Evolutionary conservation across 164 flowering plant species (phyloP), one percentile per base, ranked within the genome.

Genomic region (Brasenia schreberi): DNA sequence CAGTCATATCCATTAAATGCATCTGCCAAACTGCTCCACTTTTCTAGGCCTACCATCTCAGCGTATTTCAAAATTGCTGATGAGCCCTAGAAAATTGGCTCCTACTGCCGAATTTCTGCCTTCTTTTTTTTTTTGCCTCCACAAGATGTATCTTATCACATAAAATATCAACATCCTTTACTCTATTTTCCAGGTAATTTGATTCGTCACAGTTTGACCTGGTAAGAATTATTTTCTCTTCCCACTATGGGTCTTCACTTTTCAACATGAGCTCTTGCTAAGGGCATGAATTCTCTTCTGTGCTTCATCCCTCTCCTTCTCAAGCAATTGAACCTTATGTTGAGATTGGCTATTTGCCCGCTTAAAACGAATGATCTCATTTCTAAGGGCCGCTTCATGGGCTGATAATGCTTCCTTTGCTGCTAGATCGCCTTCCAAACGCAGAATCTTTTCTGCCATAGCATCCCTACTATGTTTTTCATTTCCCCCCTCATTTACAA

Each of bases 381-480:
- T 79, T 70, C 76, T 81, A 65, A 88, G 66, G 76, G 81, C 90
- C 63, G 77, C 82, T 73, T 81, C 79, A 68, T 85, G 78, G 19
- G 78, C 73, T 73, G 74, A 75, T 33, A 72, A 56, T 65, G 85
- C 82, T 67, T 85, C 85, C 71, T 77, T 85, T 45, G 77, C 85
- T 16, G 62, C 67, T 42, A 83, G 72, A 64, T 81, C 87, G 71
- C 81, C 72, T 74, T 84, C 89, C 76, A 81, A 56, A 60, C 78
- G 74, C 75, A 74, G 72, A 73, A 89, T 70, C 79, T 85, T 89
- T 77, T 85, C 87, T 79, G 87, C 86, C 9, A 87, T 69, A 10
- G 70, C 67, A 59, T 70, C 45, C 69, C 61, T 80, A 56, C 39
- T 68, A 18, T 62, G 73, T 70, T 73, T 84, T 78, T 82, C 79